Evolutionary conservation across 2,329 filamentous ascomycete genomes (phyloP).

Genomic region (Sclerotinia glacialis): DNA sequence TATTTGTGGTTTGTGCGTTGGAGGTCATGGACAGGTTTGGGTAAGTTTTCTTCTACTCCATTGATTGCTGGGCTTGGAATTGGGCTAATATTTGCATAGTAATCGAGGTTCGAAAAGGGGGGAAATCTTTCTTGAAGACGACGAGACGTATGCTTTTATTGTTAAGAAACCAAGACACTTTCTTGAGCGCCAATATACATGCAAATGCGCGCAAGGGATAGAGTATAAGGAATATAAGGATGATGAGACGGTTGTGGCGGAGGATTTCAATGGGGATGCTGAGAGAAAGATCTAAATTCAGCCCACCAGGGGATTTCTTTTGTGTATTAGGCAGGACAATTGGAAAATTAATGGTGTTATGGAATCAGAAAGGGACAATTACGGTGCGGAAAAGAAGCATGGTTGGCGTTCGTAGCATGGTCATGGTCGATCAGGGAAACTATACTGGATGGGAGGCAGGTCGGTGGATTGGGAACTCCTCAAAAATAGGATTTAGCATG

Average conservation of each 20-base stretch:
- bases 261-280: neutral
- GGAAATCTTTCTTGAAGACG: slow-evolving; percentile 32
- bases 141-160: slow-evolving; percentile 28
- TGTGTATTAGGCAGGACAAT: neutral
- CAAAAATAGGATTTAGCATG: neutral
- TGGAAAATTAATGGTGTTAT: slow-evolving; percentile 4
- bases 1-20: slow-evolving; percentile 27
- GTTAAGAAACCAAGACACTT: slow-evolving; percentile 23
- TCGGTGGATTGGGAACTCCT: neutral
- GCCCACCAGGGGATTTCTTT: neutral
- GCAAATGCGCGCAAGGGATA: neutral
- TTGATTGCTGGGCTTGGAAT: neutral
- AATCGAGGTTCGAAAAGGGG: slow-evolving; percentile 20
- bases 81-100: neutral
- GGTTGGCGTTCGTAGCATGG: neutral
- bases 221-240: slow-evolving; percentile 6
- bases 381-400: neutral
- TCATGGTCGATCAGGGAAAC: neutral
- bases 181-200: neutral
- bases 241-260: slow-evolving; percentile 16
- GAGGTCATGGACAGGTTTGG: slow-evolving; percentile 29
- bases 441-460: neutral
- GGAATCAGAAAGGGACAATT: neutral
- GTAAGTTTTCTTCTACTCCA: neutral
- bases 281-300: slow-evolving; percentile 1